Percentiles rank a stretch among this genome's conserved stretches.
Conservation (phyloP, 148 eudicot species). For the Vaccinium darrowii region DNA sequence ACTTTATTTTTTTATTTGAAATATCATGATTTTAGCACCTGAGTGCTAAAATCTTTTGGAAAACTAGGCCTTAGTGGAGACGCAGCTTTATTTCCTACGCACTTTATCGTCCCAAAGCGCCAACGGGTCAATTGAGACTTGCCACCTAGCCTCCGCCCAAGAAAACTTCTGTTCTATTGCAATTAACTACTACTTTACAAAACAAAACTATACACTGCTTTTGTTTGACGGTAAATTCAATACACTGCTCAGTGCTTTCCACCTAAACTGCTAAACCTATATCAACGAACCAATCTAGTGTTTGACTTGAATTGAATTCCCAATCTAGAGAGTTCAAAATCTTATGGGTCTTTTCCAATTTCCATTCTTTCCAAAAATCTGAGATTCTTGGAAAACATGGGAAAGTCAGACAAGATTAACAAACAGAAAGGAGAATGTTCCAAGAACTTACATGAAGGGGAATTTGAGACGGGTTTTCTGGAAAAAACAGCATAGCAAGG, state of each 20-base stretch:
- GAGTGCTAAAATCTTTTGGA: too few relatives aligned
- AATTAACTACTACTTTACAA: background rate
- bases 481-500: slow-evolving; percentile 14
- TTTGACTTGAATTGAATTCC: background rate
- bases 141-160: background rate
- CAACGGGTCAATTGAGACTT: background rate
- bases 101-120: background rate
- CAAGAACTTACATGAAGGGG: slow-evolving; percentile 20
- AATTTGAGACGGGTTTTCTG: slow-evolving; percentile 13
- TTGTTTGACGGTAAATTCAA: background rate
- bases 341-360: background rate
- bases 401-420: background rate
- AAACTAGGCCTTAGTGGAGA: background rate
- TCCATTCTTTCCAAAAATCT: background rate
- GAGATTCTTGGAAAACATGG: background rate
- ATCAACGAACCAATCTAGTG: background rate
- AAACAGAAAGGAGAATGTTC: background rate
- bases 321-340: background rate
- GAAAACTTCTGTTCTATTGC: background rate
- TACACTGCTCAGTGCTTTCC: background rate
- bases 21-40: too few relatives aligned
- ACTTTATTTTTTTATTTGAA: too few relatives aligned
- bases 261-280: background rate
- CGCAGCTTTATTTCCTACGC: background rate
- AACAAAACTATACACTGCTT: background rate